Evolutionary conservation across 169 alveolate genomes (phyloP), one percentile per base, ranked within the genome.

Genomic region (Eimeria sp.): DNA sequence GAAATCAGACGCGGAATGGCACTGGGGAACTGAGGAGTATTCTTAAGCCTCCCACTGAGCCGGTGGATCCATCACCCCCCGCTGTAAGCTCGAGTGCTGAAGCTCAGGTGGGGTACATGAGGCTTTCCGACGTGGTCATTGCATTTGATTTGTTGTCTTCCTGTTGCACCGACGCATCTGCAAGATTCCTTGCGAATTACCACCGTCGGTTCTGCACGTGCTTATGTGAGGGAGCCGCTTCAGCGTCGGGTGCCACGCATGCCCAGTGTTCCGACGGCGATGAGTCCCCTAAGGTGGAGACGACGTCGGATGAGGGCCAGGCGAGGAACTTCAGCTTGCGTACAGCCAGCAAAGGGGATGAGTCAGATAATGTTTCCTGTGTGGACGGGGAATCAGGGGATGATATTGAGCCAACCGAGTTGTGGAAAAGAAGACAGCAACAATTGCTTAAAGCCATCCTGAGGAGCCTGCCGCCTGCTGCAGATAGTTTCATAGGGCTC

Each of bases 81-180:
- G 82, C 93, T 40, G 52, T 46, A 30, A 64, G 82, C 56, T 62
- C 93, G 49, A 64, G 68, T 87, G 27, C 93, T 64, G 93, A 87
- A 56, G 93, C 82, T 23, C 82, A 87, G 64, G 83, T 87, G 66
- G 93, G 93, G 14, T 87, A 87, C 30, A 87, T 87, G 93, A 58
- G 93, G 66, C 93, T 87, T 8, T 87, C 93, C 10, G 93, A 87
- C 64, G 82, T 87, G 58, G 93, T 87, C 16, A 87, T 87, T 87
- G 93, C 93, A 62, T 87, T 87, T 33, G 93, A 87, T 30, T 64
- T 87, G 40, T 87, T 87, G 83, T 87, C 93, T 40, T 87, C 93
- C 49, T 87, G 93, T 37, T 87, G 93, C 82, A 87, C 93, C 66
- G 93, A 87, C 66, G 93, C 93, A 58, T 87, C 93, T 33, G 93